phyloP scores from a whole-genome alignment of 495 filamentous ascomycete species.

The Sphaerosporella brunnea region DNA sequence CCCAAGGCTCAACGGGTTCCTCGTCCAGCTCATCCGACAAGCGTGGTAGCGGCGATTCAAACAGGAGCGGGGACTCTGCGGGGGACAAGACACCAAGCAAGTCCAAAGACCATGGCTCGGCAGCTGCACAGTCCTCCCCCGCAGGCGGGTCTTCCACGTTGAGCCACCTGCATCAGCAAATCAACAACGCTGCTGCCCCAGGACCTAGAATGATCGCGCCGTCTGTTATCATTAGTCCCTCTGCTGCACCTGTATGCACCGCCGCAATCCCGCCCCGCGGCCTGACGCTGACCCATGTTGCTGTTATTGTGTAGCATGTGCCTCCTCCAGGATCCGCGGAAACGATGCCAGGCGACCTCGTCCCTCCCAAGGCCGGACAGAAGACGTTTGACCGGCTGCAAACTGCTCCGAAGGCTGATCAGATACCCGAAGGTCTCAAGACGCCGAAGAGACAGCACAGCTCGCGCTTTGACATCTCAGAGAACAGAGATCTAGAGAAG shows the following conservation, averaged over 20 bases:
- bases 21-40: constrained; percentile 75
- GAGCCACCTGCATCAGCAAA: constrained; percentile 22
- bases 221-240: constrained; percentile 83
- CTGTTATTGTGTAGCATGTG: constrained; percentile 45
- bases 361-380: constrained; percentile 67
- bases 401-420: constrained; percentile 61
- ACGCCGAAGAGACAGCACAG: constrained; percentile 94
- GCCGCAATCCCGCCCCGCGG: constrained; percentile 11
- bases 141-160: constrained; percentile 14
- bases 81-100: constrained; percentile 42
- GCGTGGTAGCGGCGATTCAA: constrained; percentile 41
- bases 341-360: constrained; percentile 95
- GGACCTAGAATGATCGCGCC: constrained; percentile 40
- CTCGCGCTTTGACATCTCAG: constrained; percentile 93
- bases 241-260: constrained; percentile 62
- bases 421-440: constrained; percentile 82
- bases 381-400: constrained; percentile 90
- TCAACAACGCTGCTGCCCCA: constrained; percentile 18
- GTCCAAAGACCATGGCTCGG: constrained; percentile 26
- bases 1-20: constrained; percentile 43
- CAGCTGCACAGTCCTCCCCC: constrained; percentile 30
- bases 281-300: neutral
- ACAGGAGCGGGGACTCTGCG: constrained; percentile 54
- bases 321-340: constrained; percentile 87
- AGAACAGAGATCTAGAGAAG: constrained; percentile 91